Base-by-base conservation (phyloP, 352 stramenopile species). In the Phytophthora pini region DNA sequence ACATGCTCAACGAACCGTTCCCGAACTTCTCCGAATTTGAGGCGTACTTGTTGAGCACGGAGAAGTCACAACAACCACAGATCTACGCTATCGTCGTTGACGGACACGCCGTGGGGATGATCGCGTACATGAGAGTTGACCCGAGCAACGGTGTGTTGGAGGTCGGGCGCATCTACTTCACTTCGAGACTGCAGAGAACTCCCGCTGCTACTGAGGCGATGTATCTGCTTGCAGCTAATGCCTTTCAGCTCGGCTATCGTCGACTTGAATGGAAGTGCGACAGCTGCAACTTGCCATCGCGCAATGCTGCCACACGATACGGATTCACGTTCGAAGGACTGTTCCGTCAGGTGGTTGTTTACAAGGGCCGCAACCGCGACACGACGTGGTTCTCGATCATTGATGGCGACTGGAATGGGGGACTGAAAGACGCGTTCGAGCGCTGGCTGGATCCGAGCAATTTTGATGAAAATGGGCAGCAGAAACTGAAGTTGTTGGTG, bases 341-440 rank as follows among this genome's bases (percentile, higher is more conserved):
- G 15, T 71, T 67, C 26, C 63, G 49, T 13, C 63, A 71, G 44
- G 48, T 27, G 3, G 24, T 57, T 26, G 43, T 56, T 15, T 70
- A 61, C 49, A 66, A 70, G 32, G 49, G 49, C 17, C 62, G 62
- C 31, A 65, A 53, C 15, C 55, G 62, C 7, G 62, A 70, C 41
- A 66, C 56, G 5, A 58, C 46, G 7, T 62, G 49, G 56, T 71
- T 71, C 63, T 71, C 63, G 6, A 67, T 67, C 6, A 67, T 62
- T 12, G 63, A 71, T 8, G 6, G 22, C 0, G 63, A 71, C 36
- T 71, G 63, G 56, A 43, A 48, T 29, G 15, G 26, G 17, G 63
- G 43, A 0, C 17, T 71, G 41, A 56, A 67, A 11, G 13, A 39
- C 6, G 65, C 57, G 13, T 62, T 40, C 51, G 27, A 63, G 10